Conservation (phyloP, 768 basidiomycete genomes). For the Phlebiopsis gigantea region DNA sequence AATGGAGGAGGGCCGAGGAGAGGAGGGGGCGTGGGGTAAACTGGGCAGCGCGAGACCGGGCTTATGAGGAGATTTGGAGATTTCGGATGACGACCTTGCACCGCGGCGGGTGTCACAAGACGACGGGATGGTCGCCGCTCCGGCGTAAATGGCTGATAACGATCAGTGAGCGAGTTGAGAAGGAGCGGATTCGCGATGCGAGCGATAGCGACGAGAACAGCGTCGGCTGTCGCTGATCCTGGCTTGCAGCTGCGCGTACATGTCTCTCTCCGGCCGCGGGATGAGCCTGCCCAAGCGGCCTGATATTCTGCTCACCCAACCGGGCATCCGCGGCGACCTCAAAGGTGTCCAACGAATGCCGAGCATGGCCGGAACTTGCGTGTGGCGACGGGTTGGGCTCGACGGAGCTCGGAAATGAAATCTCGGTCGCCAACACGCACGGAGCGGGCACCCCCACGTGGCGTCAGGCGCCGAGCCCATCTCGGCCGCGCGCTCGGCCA, state of each 20-base stretch:
- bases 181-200: constrained; percentile 11
- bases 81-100: not conserved
- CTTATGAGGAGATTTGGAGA: constrained; percentile 24
- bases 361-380: not conserved
- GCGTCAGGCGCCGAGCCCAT: not conserved
- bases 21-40: constrained; percentile 14
- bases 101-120: constrained; percentile 19
- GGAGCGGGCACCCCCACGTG: not conserved
- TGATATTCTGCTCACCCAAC: not conserved
- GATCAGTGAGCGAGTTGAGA: constrained; percentile 15
- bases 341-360: not conserved
- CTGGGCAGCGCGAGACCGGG: constrained; percentile 12
- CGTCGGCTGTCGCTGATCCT: not conserved
- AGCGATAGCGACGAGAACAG: constrained; percentile 12
- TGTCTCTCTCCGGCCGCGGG: not conserved
- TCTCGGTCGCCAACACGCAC: not conserved
- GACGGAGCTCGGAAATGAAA: constrained; percentile 7
- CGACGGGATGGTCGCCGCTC: constrained; percentile 10
- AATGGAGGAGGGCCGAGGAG: constrained; percentile 9
- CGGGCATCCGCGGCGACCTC: not conserved
- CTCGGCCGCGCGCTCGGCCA: not conserved
- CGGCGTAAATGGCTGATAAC: constrained; percentile 19
- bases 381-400: not conserved
- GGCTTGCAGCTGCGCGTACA: not conserved
- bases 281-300: not conserved